Percentiles rank a stretch among this genome's conserved stretches.
These are phyloP conservation scores for Cubamyces sp. DNA, from an alignment of 768 basidiomycete species.

Conservation along the genomic window DNA sequence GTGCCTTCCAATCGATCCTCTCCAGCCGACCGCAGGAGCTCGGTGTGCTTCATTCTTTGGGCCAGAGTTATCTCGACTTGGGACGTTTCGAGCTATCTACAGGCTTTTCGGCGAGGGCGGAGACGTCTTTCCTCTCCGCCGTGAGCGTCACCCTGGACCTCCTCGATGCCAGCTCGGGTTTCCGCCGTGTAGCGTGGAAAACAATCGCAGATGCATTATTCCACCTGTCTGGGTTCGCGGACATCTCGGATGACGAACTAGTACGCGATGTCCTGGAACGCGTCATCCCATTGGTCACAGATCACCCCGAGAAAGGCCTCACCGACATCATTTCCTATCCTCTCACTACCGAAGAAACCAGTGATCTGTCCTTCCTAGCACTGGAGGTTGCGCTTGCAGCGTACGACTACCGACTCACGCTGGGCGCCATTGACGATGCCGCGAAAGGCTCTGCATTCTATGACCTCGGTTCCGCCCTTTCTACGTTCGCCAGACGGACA, in stretches of 20 bases:
- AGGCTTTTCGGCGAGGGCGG: conserved; percentile 78
- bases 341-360: conserved; percentile 24
- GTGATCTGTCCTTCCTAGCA: conserved; percentile 36
- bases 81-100: conserved; percentile 65
- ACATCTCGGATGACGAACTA: conserved; percentile 49
- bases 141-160: conserved; percentile 53
- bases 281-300: conserved; percentile 44
- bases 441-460: conserved; percentile 65
- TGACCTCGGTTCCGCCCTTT: conserved; percentile 71
- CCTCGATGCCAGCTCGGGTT: conserved; percentile 60
- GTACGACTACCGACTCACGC: conserved; percentile 63
- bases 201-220: conserved; percentile 74
- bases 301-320: conserved; percentile 47
- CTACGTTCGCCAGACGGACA: conserved; percentile 47
- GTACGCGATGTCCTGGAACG: conserved; percentile 41
- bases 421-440: conserved; percentile 55
- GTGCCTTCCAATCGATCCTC: conserved; percentile 61
- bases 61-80: conserved; percentile 70
- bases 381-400: conserved; percentile 59
- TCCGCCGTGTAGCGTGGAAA: conserved; percentile 84
- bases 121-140: conserved; percentile 69
- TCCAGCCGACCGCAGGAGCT: conserved; percentile 62
- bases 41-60: conserved; percentile 72
- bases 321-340: conserved; percentile 44
- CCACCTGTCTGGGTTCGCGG: conserved; percentile 58